Conservation (phyloP, 108 stramenopile species). For the Stephanodiscus triporus region DNA sequence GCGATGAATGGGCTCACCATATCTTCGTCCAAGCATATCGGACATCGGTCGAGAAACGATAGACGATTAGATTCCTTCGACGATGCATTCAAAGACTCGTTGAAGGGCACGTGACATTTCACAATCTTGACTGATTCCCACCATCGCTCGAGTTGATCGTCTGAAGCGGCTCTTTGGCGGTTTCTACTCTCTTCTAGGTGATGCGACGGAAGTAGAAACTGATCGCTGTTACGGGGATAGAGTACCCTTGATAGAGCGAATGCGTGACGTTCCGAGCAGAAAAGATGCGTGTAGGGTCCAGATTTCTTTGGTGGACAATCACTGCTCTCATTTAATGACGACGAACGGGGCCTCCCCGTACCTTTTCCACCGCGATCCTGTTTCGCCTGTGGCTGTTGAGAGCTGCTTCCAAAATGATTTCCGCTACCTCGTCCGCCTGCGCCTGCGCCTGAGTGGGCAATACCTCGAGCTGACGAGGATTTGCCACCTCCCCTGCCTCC, state of each 20-base stretch:
- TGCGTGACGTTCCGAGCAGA: constrained; percentile 43
- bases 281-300: constrained; percentile 41
- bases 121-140: constrained; percentile 50
- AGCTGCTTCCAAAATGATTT: constrained; percentile 12
- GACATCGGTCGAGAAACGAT: constrained; percentile 57
- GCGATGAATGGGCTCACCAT: constrained; percentile 65
- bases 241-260: constrained; percentile 43
- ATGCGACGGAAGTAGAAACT: neutral
- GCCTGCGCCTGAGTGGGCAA: neutral
- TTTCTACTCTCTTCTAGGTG: neutral
- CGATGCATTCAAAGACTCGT: constrained; percentile 10
- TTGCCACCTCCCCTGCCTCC: constrained; percentile 8
- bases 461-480: neutral
- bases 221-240: constrained; percentile 16
- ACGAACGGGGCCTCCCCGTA: constrained; percentile 26
- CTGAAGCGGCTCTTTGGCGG: neutral
- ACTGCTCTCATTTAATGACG: constrained; percentile 10
- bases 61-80: neutral
- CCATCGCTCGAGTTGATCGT: constrained; percentile 35
- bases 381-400: neutral
- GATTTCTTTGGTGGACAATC: constrained; percentile 19
- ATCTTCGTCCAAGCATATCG: constrained; percentile 74
- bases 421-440: neutral
- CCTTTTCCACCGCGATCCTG: constrained; percentile 14
- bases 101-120: constrained; percentile 27